Evolutionary conservation across 179 eudicot genomes (phyloP), one percentile per base, ranked within the genome.

Genomic region (Silene noctiflora): DNA sequence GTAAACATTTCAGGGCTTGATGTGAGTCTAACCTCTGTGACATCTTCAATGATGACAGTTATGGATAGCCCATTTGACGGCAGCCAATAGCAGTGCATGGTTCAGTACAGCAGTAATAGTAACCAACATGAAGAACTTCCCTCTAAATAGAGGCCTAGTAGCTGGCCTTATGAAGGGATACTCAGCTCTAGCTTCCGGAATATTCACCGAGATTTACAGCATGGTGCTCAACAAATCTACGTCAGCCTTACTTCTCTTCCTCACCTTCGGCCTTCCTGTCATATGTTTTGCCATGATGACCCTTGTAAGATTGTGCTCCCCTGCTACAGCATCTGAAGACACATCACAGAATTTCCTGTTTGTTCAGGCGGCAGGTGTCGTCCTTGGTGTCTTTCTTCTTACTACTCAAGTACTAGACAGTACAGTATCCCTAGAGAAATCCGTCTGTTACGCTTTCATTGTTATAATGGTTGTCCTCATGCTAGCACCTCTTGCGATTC

Each of bases 141-240:
- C 97, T 62, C 85, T 84, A 3, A 89, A 89, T 77, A 84, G 97
- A 62, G 97, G 97, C 75, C 89, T 90, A 4, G 90, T 92, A 22
- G 87, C 95, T 17, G 97, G 97, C 46, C 85, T 92, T 71, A 85
- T 90, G n/a, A 92, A 92, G 83, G 97, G 97, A 39, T 92, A 90
- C 58, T 58, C 81, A 0, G 97, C 93, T 17, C 72, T 92, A 1
- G 85, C 93, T 86, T 91, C 93, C 53, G 90, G 90, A 63, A 86
- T 92, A 1, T 92, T 70, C 76, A 85, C 95, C 1, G 91, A 83
- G 48, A 71, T 92, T 4, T 88, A 84, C 82, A 86, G 77, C 67
- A 75, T 83, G 81, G 77, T 85, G 39, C 91, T 92, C 4, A 31
- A 77, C 39, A 77, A 80, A 31, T 92, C 97, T 11, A 83, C 90